These are phyloP conservation scores for Coemansia erecta DNA, from an alignment of 192 early-diverging fungal species.

Conservation along the genomic window DNA sequence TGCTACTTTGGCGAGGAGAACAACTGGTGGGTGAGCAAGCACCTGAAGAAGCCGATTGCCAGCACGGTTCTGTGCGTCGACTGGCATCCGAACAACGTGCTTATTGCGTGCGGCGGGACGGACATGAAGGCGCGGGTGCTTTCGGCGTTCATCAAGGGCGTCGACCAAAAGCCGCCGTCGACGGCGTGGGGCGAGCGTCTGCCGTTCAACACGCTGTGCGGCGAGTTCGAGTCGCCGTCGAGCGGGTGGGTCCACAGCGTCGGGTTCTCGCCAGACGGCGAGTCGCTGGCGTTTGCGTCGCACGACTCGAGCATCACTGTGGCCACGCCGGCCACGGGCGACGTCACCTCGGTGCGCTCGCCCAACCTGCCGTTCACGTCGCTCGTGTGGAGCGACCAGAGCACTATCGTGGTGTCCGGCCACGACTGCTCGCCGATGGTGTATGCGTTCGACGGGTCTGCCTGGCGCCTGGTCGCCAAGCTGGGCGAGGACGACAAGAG, in stretches of 20 bases:
- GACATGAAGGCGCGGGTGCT: constrained; percentile 92
- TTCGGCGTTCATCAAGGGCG: constrained; percentile 92
- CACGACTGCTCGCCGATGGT: constrained; percentile 93
- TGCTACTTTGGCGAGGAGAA: constrained; percentile 96
- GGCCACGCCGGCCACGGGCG: constrained; percentile 63
- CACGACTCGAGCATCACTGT: constrained; percentile 88
- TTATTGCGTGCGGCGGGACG: constrained; percentile 86
- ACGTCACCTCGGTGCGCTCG: constrained; percentile 61
- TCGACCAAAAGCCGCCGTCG: constrained; percentile 85
- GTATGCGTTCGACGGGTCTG: constrained; percentile 58
- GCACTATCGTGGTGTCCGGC: constrained; percentile 80
- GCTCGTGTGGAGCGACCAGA: constrained; percentile 73
- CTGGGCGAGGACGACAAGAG: constrained; percentile 79
- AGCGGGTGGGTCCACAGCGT: constrained; percentile 94
- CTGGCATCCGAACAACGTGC: constrained; percentile 97
- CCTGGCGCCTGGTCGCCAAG: constrained; percentile 56
- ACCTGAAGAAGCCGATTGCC: constrained; percentile 90
- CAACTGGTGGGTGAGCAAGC: constrained; percentile 96
- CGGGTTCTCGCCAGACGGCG: constrained; percentile 83
- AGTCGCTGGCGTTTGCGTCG: constrained; percentile 75
- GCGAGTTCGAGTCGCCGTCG: constrained; percentile 70
- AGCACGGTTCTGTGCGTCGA: constrained; percentile 84
- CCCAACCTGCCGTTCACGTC: constrained; percentile 73
- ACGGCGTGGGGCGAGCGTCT: constrained; percentile 92
- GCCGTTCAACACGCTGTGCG: constrained; percentile 89